A percentile compares a stretch with the other conserved stretches of the same genome.
These are phyloP conservation scores for Phytophthora foliorum DNA, from an alignment of 352 stramenopile species.

Conservation along the genomic window DNA sequence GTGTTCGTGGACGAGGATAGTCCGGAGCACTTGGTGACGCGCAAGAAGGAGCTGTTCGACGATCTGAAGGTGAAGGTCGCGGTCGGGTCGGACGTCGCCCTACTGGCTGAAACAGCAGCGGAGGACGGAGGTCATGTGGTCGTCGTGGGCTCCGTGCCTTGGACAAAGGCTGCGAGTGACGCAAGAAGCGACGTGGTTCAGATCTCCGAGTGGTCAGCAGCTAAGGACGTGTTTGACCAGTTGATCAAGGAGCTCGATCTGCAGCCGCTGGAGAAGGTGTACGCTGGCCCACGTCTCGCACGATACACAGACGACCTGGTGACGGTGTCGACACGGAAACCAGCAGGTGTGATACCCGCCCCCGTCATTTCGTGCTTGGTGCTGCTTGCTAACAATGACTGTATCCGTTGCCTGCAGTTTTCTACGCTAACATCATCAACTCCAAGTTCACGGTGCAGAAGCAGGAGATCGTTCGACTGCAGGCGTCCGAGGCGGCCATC, in stretches of 20 bases:
- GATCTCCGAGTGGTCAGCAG: conserved; percentile 46
- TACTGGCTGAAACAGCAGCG: conserved; percentile 39
- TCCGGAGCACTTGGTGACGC: conserved; percentile 44
- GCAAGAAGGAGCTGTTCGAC: conserved; percentile 70
- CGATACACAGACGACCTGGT: conserved; percentile 81
- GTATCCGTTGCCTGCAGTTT: conserved; percentile 44
- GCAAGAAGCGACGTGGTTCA: conserved; percentile 25
- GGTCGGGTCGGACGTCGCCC: conserved; percentile 47
- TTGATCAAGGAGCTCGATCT: conserved; percentile 59
- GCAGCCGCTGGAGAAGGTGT: conserved; percentile 52
- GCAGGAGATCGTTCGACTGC: conserved; percentile 67
- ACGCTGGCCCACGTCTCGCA: conserved; percentile 63
- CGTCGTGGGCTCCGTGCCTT: conserved; percentile 66
- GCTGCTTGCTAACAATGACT: background rate
- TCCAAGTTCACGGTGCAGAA: conserved; percentile 83
- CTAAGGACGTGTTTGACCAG: conserved; percentile 47
- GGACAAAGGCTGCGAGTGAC: conserved; percentile 29
- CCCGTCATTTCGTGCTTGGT: background rate
- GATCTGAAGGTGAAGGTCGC: conserved; percentile 75
- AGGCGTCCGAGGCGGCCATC: conserved; percentile 76
- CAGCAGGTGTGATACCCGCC: conserved; percentile 55
- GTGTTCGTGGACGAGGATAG: conserved; percentile 68
- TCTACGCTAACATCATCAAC: conserved; percentile 86
- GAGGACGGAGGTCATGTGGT: conserved; percentile 45
- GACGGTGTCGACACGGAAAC: conserved; percentile 74